Conservation (phyloP, 805 yeast genomes). For the Debaryomyces castellii region DNA sequence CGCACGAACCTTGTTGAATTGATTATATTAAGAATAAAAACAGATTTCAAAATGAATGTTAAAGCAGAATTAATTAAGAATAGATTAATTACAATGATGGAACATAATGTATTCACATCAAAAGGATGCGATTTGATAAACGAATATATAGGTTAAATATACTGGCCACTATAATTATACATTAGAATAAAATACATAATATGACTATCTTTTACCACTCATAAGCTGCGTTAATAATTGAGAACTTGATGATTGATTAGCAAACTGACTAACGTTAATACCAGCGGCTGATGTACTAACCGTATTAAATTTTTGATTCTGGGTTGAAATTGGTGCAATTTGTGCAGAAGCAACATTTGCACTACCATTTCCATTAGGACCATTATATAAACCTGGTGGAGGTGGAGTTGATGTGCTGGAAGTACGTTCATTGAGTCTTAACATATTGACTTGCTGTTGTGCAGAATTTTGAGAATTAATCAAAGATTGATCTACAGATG, state of each 20-base stretch:
- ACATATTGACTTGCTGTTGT: constrained; percentile 25
- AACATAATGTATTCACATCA: constrained; percentile 15
- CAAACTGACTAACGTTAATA: constrained; percentile 2
- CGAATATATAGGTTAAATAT: not conserved
- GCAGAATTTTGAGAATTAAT: constrained; percentile 8
- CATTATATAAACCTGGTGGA: constrained; percentile 66
- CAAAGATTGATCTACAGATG: constrained; percentile 1
- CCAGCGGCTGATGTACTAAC: constrained; percentile 3
- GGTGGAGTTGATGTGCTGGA: constrained; percentile 56
- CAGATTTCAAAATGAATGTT: constrained; percentile 4
- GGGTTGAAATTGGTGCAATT: not conserved
- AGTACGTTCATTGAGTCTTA: constrained; percentile 31
- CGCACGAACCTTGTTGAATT: constrained; percentile 8
- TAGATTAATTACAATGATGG: constrained; percentile 18
- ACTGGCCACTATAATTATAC: not conserved
- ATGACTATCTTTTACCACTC: constrained; percentile 61
- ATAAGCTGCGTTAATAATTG: constrained; percentile 82
- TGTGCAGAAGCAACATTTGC: not conserved
- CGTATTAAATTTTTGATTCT: not conserved
- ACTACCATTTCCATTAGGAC: constrained; percentile 11
- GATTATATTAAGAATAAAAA: constrained; percentile 3
- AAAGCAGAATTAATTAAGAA: constrained; percentile 8
- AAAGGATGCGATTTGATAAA: constrained; percentile 5
- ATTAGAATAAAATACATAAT: not conserved
- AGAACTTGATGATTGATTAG: constrained; percentile 54